Percentiles rank a stretch among this genome's conserved stretches.
Conservation (phyloP, 345 rosid genomes). For the Cardamine resedifolia region DNA sequence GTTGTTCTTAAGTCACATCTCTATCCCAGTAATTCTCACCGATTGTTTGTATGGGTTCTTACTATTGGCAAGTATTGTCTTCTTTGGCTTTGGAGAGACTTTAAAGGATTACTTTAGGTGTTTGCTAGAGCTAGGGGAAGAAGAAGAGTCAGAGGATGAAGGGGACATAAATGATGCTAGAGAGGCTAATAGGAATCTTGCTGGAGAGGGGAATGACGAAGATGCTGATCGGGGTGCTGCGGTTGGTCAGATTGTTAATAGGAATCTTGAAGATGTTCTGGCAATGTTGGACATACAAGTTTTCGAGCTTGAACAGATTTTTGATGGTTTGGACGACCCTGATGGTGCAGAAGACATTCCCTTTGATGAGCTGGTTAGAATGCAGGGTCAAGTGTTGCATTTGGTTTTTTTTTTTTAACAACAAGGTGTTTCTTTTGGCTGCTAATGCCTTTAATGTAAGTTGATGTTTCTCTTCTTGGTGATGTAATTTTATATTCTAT, state of each 20-base stretch:
- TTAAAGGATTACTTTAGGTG: slow-evolving; percentile 93
- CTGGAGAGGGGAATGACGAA: slow-evolving; percentile 76
- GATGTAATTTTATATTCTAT: too few relatives aligned
- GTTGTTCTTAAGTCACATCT: slow-evolving; percentile 85
- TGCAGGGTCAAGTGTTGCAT: slow-evolving; percentile 99
- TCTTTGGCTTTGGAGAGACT: slow-evolving; percentile 89
- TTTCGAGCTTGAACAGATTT: slow-evolving; percentile 96
- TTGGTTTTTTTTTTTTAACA: slow-evolving; percentile 26
- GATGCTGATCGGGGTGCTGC: too few relatives aligned
- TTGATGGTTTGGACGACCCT: too few relatives aligned
- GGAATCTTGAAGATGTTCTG: slow-evolving; percentile 95
- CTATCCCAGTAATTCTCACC: slow-evolving; percentile 79
- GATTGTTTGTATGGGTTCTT: slow-evolving; percentile 97
- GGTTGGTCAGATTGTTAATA: slow-evolving; percentile 68
- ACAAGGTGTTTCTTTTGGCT: too few relatives aligned
- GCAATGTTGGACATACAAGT: slow-evolving; percentile 99
- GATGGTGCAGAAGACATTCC: too few relatives aligned
- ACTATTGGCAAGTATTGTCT: slow-evolving; percentile 91
- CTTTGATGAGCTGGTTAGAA: slow-evolving; percentile 96
- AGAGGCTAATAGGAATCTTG: slow-evolving; percentile 74
- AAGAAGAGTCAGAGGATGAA: slow-evolving; percentile 91
- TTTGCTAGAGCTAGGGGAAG: slow-evolving; percentile 87
- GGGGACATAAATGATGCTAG: slow-evolving; percentile 80
- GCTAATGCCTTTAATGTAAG: too few relatives aligned
- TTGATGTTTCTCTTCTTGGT: too few relatives aligned